These are phyloP conservation scores for Metschnikowia lachancei DNA, from an alignment of 805 yeast species.

Conservation along the genomic window DNA sequence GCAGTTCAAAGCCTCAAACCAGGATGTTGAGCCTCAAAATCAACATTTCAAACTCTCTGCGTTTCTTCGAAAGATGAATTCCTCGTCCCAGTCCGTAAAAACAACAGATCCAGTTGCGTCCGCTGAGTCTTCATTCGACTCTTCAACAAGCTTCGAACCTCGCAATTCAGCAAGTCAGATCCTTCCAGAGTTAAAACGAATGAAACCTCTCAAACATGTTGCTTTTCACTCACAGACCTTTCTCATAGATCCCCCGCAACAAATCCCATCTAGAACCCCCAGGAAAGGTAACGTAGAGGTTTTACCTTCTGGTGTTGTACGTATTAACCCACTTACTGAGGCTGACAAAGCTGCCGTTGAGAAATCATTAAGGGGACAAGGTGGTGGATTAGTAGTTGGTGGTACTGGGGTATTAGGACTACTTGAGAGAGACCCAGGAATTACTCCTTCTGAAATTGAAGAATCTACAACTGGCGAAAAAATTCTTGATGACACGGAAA, in stretches of 20 bases:
- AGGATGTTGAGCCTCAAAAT: neutral
- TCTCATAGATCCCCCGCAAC: conserved; percentile 67
- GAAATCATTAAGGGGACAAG: conserved; percentile 39
- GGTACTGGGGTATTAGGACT: conserved; percentile 67
- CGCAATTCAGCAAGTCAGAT: conserved; percentile 1
- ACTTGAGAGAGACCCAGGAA: conserved; percentile 19
- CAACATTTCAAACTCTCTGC: conserved; percentile 24
- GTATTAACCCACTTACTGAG: conserved; percentile 52
- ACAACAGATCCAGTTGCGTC: neutral
- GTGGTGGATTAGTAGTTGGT: conserved; percentile 75
- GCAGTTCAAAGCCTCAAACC: neutral
- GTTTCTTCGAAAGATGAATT: conserved; percentile 30
- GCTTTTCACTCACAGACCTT: conserved; percentile 44
- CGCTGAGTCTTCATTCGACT: too few species aligned
- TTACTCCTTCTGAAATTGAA: conserved; percentile 3
- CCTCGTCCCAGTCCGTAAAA: conserved; percentile 5
- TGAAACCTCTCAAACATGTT: conserved; percentile 41
- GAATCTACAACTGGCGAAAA: too few species aligned
- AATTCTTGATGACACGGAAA: too few species aligned
- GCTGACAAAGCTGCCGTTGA: conserved; percentile 48
- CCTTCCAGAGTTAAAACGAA: conserved; percentile 28
- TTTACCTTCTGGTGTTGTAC: conserved; percentile 50
- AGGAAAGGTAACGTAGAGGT: conserved; percentile 70
- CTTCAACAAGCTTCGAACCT: too few species aligned
- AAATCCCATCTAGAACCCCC: conserved; percentile 84